phyloP scores from a whole-genome alignment of 2,329 filamentous ascomycete genomes.

The Laburnicola sp. region DNA sequence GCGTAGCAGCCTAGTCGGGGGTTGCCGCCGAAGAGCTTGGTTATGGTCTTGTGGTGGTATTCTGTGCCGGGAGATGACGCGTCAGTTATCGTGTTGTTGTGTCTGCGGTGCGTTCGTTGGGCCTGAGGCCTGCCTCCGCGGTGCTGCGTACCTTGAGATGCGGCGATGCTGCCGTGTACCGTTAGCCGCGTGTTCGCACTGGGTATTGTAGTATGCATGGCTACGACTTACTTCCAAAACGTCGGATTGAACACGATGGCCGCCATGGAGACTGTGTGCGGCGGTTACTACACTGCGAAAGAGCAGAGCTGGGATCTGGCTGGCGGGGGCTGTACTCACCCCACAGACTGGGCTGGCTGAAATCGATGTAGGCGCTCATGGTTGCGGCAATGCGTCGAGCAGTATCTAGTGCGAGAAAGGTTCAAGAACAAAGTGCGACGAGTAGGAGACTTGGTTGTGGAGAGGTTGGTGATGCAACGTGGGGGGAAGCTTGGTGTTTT shows the following conservation, averaged over 20 bases:
- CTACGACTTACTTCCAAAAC: slow-evolving; percentile 86
- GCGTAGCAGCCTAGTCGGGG: slow-evolving; percentile 82
- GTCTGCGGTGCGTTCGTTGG: neutral
- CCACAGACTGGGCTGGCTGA: slow-evolving; percentile 53
- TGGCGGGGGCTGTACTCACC: slow-evolving; percentile 39
- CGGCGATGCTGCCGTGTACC: slow-evolving; percentile 65
- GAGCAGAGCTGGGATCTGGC: neutral
- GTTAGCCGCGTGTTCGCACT: neutral
- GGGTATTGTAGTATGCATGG: neutral
- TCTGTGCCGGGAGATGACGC: slow-evolving; percentile 57
- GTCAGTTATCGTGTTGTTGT: neutral
- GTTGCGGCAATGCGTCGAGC: neutral
- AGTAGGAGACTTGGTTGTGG: neutral
- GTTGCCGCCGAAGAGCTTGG: slow-evolving; percentile 80
- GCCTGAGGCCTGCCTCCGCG: neutral
- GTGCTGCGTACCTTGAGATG: slow-evolving; percentile 66
- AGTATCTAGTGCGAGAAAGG: neutral
- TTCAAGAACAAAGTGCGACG: neutral
- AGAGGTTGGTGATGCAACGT: slow-evolving; percentile 4
- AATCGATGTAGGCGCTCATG: slow-evolving; percentile 44
- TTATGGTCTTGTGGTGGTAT: slow-evolving; percentile 87
- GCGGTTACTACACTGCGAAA: slow-evolving; percentile 4
- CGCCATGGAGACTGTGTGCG: slow-evolving; percentile 68
- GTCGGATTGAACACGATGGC: slow-evolving; percentile 93
- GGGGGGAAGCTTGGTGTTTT: slow-evolving; percentile 15